phyloP scores from a whole-genome alignment of 495 filamentous ascomycete species.

The Hypoxylon cercidicola region DNA sequence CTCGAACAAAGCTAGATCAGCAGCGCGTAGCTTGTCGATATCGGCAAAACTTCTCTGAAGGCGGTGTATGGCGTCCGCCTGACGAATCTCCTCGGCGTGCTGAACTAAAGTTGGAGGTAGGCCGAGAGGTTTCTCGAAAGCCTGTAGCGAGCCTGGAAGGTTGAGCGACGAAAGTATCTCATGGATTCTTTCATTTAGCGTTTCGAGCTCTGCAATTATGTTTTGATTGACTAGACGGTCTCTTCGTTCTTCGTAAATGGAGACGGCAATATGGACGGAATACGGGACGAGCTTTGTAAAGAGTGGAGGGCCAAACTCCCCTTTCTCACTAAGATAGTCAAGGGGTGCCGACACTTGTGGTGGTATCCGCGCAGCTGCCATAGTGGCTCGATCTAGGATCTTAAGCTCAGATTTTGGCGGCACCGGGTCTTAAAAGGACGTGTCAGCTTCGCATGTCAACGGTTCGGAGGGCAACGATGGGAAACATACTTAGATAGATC shows the following conservation, averaged over 20 bases:
- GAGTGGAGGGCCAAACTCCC: constrained; percentile 81
- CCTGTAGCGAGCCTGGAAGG: constrained; percentile 91
- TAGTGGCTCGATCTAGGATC: constrained; percentile 83
- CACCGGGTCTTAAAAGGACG: constrained; percentile 66
- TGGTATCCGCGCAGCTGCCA: constrained; percentile 84
- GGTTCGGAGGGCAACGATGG: not conserved
- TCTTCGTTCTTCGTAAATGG: constrained; percentile 91
- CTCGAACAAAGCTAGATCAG: constrained; percentile 77
- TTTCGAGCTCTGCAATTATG: constrained; percentile 86
- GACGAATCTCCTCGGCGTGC: constrained; percentile 95
- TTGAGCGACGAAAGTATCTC: constrained; percentile 86
- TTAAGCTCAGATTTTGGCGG: constrained; percentile 90
- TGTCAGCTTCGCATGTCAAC: constrained; percentile 18
- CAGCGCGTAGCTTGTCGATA: constrained; percentile 83
- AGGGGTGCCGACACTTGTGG: constrained; percentile 84
- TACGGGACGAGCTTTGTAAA: constrained; percentile 96
- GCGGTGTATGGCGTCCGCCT: constrained; percentile 83
- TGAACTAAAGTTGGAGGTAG: constrained; percentile 85
- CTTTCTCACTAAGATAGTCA: constrained; percentile 80
- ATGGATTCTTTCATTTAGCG: constrained; percentile 80
- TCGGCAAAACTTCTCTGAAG: constrained; percentile 83
- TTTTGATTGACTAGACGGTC: constrained; percentile 87
- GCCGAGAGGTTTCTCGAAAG: constrained; percentile 92
- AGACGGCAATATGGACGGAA: constrained; percentile 92
- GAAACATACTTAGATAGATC: constrained; percentile 76